phyloP scores from a whole-genome alignment of 2,329 filamentous ascomycete species.

The Curvularia lunata region DNA sequence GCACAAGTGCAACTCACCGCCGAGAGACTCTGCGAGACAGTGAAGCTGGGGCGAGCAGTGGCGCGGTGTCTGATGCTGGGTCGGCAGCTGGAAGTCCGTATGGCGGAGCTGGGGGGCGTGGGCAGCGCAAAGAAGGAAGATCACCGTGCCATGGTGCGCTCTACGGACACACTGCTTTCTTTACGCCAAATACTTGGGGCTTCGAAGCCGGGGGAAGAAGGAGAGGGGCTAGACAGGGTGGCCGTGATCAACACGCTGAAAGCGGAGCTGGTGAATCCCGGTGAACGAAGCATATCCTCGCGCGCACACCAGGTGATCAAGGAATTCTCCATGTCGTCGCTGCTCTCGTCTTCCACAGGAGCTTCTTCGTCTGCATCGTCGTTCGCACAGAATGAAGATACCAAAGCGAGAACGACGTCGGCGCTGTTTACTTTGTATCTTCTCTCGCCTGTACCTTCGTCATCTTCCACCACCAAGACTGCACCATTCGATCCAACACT shows the following conservation, averaged over 20 bases:
- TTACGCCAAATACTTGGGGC: constrained; percentile 75
- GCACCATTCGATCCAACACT: constrained; percentile 68
- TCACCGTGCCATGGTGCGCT: constrained; percentile 79
- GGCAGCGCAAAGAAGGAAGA: constrained; percentile 67
- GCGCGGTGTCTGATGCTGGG: constrained; percentile 81
- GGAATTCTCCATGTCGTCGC: constrained; percentile 77
- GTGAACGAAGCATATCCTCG: constrained; percentile 75
- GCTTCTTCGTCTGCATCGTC: constrained; percentile 50
- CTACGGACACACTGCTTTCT: constrained; percentile 77
- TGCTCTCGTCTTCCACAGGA: constrained; percentile 49
- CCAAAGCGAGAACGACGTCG: constrained; percentile 73
- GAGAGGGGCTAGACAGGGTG: constrained; percentile 75
- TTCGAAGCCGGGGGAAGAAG: constrained; percentile 74
- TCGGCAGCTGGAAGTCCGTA: constrained; percentile 84
- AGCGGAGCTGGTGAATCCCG: constrained; percentile 70
- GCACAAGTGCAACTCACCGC: constrained; percentile 81
- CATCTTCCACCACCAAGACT: constrained; percentile 25
- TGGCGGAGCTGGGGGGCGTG: constrained; percentile 68
- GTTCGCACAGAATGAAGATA: constrained; percentile 72
- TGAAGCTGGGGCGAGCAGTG: constrained; percentile 77
- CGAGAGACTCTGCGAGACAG: constrained; percentile 78
- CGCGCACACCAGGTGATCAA: constrained; percentile 79
- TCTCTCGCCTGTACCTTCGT: constrained; percentile 68
- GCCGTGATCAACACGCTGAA: constrained; percentile 74
- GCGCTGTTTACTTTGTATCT: constrained; percentile 80